Percentiles rank a stretch among this genome's conserved stretches.
phyloP scores from a whole-genome alignment of 495 filamentous ascomycete genomes.

The Aeminium ludgeri region DNA sequence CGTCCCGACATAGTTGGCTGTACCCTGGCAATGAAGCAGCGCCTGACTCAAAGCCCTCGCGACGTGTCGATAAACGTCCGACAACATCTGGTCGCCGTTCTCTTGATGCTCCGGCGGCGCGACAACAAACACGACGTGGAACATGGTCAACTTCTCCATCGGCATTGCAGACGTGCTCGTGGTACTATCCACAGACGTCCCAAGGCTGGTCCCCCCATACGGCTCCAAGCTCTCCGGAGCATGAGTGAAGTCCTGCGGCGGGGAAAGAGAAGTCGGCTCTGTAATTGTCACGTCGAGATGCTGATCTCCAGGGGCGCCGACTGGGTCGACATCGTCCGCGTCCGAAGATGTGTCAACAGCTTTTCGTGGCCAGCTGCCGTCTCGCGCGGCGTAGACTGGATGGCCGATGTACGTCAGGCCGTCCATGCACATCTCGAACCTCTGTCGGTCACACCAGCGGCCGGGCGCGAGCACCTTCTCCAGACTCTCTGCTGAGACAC shows the following conservation, averaged over 20 bases:
- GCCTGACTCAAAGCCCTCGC: constrained; percentile 79
- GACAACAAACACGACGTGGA: constrained; percentile 86
- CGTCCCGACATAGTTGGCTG: constrained; percentile 71
- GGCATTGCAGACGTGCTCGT: constrained; percentile 21
- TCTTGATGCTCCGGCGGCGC: constrained; percentile 46
- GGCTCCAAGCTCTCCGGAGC: constrained; percentile 22
- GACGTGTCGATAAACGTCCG: constrained; percentile 72
- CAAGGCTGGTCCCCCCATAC: constrained; percentile 17
- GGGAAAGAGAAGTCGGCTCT: constrained; percentile 3
- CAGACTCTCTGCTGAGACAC: constrained; percentile 58
- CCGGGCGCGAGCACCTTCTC: constrained; percentile 71
- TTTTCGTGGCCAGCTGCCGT: constrained; percentile 49
- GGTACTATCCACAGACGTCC: constrained; percentile 18
- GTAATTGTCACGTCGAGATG: constrained; percentile 2
- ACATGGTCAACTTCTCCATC: constrained; percentile 68
- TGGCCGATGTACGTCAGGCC: constrained; percentile 71
- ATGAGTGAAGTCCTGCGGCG: constrained; percentile 21
- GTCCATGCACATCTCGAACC: constrained; percentile 75
- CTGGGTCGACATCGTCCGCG: constrained; percentile 15
- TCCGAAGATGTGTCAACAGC: neutral
- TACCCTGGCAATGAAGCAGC: constrained; percentile 78
- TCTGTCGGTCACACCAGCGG: constrained; percentile 63
- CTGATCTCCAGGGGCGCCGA: neutral
- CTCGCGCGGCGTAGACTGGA: constrained; percentile 72
- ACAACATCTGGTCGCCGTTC: constrained; percentile 53